phyloP scores from a whole-genome alignment of 257 asterid genomes.

The Plantago elongata region DNA sequence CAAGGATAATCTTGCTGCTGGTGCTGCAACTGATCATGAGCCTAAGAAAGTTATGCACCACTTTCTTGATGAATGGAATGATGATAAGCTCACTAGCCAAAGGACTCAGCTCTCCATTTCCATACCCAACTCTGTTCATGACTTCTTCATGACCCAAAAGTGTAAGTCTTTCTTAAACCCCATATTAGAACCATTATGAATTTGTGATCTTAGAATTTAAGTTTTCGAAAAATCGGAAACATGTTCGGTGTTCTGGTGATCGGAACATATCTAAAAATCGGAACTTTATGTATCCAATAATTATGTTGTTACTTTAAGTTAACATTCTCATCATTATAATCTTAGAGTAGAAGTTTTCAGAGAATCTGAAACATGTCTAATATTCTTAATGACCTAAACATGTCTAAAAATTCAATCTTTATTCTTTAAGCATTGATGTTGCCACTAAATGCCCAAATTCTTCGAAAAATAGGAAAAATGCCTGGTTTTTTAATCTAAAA shows the following conservation, averaged over 20 bases:
- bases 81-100: slow-evolving; percentile 20
- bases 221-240: too few species aligned
- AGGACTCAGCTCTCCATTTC: slow-evolving; percentile 66
- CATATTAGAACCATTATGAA: too few species aligned
- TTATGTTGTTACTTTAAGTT: not conserved
- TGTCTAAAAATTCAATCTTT: not conserved
- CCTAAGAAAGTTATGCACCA: slow-evolving; percentile 89
- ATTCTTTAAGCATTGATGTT: too few species aligned
- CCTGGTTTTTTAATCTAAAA: too few species aligned
- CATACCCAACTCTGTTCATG: slow-evolving; percentile 58
- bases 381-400: too few species aligned
- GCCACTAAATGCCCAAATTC: too few species aligned
- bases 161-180: slow-evolving; percentile 22
- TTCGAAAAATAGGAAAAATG: too few species aligned
- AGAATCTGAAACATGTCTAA: too few species aligned
- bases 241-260: too few species aligned
- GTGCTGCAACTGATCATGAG: slow-evolving; percentile 25
- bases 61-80: slow-evolving; percentile 78
- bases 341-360: not conserved
- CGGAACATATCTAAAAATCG: too few species aligned
- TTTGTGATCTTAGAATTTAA: too few species aligned
- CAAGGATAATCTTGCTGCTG: slow-evolving; percentile 9
- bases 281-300: too few species aligned
- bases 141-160: slow-evolving; percentile 69
- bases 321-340: not conserved